These are phyloP conservation scores for Auricularia cornea DNA, from an alignment of 768 basidiomycete species.

Conservation along the genomic window DNA sequence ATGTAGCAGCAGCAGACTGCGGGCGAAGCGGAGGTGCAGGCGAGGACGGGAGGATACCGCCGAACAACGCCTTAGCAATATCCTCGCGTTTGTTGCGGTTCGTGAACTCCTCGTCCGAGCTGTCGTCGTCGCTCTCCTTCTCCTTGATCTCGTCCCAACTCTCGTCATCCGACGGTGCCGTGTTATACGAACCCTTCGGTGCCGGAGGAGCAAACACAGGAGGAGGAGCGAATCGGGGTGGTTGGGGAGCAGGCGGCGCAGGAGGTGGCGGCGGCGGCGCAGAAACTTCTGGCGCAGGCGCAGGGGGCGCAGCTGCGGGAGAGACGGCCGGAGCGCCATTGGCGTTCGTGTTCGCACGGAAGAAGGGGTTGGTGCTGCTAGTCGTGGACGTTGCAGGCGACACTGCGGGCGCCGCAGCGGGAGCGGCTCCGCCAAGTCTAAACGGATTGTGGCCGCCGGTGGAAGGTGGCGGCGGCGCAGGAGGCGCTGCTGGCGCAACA, in stretches of 20 bases:
- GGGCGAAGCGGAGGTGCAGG: slow-evolving; percentile 16
- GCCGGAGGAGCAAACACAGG: slow-evolving; percentile 42
- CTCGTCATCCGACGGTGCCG: slow-evolving; percentile 52
- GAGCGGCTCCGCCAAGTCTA: slow-evolving; percentile 49
- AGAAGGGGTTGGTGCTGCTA: slow-evolving; percentile 70
- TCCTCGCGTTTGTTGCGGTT: slow-evolving; percentile 56
- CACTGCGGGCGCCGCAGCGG: slow-evolving; percentile 24
- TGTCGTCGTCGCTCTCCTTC: slow-evolving; percentile 51
- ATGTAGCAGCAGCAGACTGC: not conserved
- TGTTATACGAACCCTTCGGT: slow-evolving; percentile 50
- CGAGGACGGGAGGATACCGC: slow-evolving; percentile 50
- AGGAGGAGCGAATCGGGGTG: slow-evolving; percentile 19
- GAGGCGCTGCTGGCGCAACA: slow-evolving; percentile 6
- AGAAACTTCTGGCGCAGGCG: slow-evolving; percentile 9
- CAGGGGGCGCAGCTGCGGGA: not conserved
- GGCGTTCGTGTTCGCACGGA: slow-evolving; percentile 32
- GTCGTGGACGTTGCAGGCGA: slow-evolving; percentile 29
- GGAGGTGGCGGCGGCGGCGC: slow-evolving; percentile 14
- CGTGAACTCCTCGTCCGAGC: slow-evolving; percentile 71
- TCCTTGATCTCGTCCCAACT: slow-evolving; percentile 85
- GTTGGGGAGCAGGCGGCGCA: slow-evolving; percentile 28
- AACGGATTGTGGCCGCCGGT: slow-evolving; percentile 55
- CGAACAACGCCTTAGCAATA: slow-evolving; percentile 76
- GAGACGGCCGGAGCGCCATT: slow-evolving; percentile 22
- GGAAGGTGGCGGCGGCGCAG: slow-evolving; percentile 16